Percentiles rank a stretch among this genome's conserved stretches.
Conservation (phyloP, 2,329 filamentous ascomycete genomes). For the Microdochium paspali region DNA sequence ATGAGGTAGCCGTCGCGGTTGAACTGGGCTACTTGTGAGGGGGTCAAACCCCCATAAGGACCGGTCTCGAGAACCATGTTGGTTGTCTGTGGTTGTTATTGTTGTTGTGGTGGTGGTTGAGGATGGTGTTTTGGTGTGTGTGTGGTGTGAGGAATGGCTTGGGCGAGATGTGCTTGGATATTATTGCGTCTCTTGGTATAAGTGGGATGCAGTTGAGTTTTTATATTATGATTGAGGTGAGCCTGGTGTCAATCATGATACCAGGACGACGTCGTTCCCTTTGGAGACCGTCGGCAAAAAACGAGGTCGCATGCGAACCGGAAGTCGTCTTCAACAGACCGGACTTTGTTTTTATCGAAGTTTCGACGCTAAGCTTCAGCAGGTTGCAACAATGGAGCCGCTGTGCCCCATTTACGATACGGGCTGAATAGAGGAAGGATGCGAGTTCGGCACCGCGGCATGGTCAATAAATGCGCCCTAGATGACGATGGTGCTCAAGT, state of each 20-base stretch:
- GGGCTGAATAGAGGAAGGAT: background rate
- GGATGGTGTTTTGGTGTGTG: no score
- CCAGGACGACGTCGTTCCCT: background rate
- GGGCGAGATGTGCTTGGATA: no score
- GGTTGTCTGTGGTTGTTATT: conserved; percentile 7
- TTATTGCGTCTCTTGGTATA: no score
- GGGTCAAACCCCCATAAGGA: conserved; percentile 48
- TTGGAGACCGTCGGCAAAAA: background rate
- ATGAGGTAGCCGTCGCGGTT: conserved; percentile 82
- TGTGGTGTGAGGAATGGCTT: no score
- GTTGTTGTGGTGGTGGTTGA: no score
- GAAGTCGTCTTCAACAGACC: no score
- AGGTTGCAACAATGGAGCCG: background rate
- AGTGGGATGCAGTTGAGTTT: no score
- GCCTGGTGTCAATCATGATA: no score
- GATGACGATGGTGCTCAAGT: background rate
- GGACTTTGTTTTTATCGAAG: no score
- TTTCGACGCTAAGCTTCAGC: background rate
- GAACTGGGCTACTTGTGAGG: conserved; percentile 64
- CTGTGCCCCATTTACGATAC: background rate
- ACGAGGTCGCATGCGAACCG: background rate
- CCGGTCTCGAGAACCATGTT: background rate
- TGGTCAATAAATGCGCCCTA: background rate
- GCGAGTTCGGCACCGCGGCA: background rate
- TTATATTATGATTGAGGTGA: no score